Evolutionary conservation across 495 filamentous ascomycete species (phyloP).

Genomic region (Annulohypoxylon maeteangense): DNA sequence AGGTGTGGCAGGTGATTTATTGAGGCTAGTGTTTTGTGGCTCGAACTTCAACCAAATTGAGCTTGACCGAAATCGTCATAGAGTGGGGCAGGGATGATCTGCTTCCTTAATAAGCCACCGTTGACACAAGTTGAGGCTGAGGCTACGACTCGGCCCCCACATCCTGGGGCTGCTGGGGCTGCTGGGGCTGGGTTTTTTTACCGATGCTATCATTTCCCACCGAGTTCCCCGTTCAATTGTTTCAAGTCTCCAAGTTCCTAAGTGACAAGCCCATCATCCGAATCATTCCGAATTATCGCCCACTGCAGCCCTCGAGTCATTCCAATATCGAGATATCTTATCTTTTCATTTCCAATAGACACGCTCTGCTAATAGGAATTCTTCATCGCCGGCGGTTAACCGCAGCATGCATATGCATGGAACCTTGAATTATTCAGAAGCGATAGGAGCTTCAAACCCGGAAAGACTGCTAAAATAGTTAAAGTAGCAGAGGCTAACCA

Average conservation of each 20-base stretch:
- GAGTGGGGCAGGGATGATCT: not conserved
- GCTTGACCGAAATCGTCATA: not conserved
- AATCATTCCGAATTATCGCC: not conserved
- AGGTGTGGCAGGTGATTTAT: not conserved
- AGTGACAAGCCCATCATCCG: not conserved
- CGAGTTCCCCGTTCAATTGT: not conserved
- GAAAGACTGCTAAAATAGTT: conserved; percentile 4
- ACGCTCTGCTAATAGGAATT: conserved; percentile 26
- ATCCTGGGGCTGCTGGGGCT: not conserved
- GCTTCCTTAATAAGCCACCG: not conserved
- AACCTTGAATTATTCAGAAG: conserved; percentile 20
- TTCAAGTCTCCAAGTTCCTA: not conserved
- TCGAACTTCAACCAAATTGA: not conserved
- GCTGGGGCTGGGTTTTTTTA: too few relatives aligned
- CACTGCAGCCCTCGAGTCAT: not conserved
- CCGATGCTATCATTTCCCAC: not conserved
- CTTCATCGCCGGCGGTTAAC: conserved; percentile 41
- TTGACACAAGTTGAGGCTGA: not conserved
- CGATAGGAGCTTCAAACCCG: conserved; percentile 26
- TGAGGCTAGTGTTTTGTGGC: conserved; percentile 9
- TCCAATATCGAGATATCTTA: conserved; percentile 16
- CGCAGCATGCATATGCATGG: conserved; percentile 46
- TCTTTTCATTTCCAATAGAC: conserved; percentile 10
- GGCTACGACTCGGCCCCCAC: not conserved
- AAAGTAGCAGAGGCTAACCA: conserved; percentile 4